Evolutionary conservation across 495 filamentous ascomycete genomes (phyloP).

Genomic region (Penicillium macrosclerotiorum): DNA sequence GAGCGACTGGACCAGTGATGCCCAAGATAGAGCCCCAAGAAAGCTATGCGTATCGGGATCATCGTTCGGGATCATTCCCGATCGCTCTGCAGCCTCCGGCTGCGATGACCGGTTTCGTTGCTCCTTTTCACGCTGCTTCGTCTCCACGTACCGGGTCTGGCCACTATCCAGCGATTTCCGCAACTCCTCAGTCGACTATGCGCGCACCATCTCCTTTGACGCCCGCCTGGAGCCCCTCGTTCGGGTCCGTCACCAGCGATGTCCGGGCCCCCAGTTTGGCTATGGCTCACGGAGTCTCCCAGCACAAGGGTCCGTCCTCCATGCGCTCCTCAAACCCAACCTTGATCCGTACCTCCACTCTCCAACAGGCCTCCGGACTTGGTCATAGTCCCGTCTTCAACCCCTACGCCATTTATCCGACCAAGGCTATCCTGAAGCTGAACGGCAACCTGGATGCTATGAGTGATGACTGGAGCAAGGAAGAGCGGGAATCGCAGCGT

Average conservation of each 20-base stretch:
- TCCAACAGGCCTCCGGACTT: conserved; percentile 57
- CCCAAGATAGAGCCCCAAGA: conserved; percentile 37
- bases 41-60: conserved; percentile 34
- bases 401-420: conserved; percentile 79
- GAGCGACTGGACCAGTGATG: conserved; percentile 39
- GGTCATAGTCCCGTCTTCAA: conserved; percentile 59
- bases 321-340: conserved; percentile 55
- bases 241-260: conserved; percentile 28
- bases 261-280: conserved; percentile 30
- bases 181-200: conserved; percentile 33
- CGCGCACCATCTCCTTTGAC: conserved; percentile 44
- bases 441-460: conserved; percentile 80
- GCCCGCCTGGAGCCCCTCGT: conserved; percentile 46
- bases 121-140: conserved; percentile 28
- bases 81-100: conserved; percentile 43
- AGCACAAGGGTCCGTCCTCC: conserved; percentile 42
- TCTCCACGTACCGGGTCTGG: conserved; percentile 28
- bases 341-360: conserved; percentile 80
- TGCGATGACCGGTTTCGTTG: conserved; percentile 30
- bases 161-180: conserved; percentile 34
- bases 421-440: conserved; percentile 81
- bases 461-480: conserved; percentile 72
- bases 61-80: conserved; percentile 39
- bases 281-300: conserved; percentile 29
- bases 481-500: conserved; percentile 73